Percentiles rank a stretch among this genome's conserved stretches.
These are phyloP conservation scores for Yamadazyma atmosphaerica DNA, from an alignment of 1,139 yeast genomes.

Conservation along the genomic window DNA sequence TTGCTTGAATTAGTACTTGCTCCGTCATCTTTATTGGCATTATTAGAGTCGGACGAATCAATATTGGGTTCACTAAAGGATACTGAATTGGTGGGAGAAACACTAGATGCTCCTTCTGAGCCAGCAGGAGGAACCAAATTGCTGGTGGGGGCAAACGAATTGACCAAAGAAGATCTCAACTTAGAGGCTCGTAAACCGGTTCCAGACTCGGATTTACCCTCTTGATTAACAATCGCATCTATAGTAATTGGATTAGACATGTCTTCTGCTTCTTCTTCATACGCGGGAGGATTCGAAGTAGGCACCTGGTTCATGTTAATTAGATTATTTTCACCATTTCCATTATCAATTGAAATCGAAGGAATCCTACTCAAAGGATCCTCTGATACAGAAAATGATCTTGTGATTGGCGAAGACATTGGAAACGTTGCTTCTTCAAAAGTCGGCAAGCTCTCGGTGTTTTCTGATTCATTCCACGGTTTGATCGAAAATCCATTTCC, in stretches of 20 bases:
- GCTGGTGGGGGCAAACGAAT: constrained; percentile 17
- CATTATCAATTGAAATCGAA: constrained; percentile 29
- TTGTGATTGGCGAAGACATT: constrained; percentile 30
- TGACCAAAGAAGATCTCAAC: constrained; percentile 17
- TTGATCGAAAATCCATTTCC: constrained; percentile 42
- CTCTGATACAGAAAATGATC: constrained; percentile 36
- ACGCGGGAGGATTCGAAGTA: constrained; percentile 22
- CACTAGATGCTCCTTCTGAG: background rate
- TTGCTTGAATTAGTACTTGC: background rate
- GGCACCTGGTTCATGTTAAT: constrained; percentile 28
- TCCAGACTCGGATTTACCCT: constrained; percentile 8
- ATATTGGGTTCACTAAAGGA: constrained; percentile 2
- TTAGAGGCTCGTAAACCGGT: constrained; percentile 9
- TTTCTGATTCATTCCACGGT: constrained; percentile 21
- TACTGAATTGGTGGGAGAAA: constrained; percentile 4
- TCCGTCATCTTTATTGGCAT: background rate
- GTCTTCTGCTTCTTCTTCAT: constrained; percentile 18
- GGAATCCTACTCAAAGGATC: constrained; percentile 37
- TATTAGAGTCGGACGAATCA: background rate
- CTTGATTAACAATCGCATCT: constrained; percentile 23
- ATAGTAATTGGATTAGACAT: constrained; percentile 17
- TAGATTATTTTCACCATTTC: background rate
- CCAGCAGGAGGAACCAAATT: background rate
- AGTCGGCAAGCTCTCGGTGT: constrained; percentile 46
- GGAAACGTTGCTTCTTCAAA: constrained; percentile 57